Evolutionary conservation across 1,284 basidiomycete genomes (phyloP), one percentile per base, ranked within the genome.

Genomic region (Neonothopanus nambi): DNA sequence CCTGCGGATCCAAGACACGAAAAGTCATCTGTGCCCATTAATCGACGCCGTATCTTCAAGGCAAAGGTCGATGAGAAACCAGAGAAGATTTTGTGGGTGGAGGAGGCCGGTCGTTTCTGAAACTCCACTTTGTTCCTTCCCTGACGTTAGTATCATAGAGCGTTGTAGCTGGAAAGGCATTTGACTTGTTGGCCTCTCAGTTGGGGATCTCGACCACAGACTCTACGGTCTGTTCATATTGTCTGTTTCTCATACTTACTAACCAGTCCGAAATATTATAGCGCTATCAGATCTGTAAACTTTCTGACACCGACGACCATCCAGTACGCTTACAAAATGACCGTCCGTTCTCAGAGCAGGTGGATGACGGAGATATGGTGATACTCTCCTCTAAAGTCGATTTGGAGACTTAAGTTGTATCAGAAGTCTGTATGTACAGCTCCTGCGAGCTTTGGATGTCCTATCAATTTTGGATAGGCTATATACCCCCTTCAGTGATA

Each of bases 21-120:
- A 48, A 51, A 64, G 2, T 67, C 72, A 15, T 66, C 70, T 18
- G 68, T 82, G 3, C 70, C 80, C 23, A 58, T 80, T 21, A 75
- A 79, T 36, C 73, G 87, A 53, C 79, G 87, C 23, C 57, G 88
- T 40, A 78, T 88, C 63, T 62, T 89, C 35, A 79, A 70, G 45
- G 73, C 82, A 15, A 61, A 65, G 28, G 61, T 61, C 38, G 70
- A 65, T 6, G 65, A 55, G 52, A 62, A 63, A 45, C 59, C 59
- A n/a, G 74, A 76, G 57, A 76, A 73, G 55, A 59, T 75, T 9
- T 76, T 86, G 48, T 91, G 89, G 89, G 80, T 87, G 56, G 73
- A 76, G 50, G 89, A 87, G 80, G 88, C 86, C 50, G 40, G 65
- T 47, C 43, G 24, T 28, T 21, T 28, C 13, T 48, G 26, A 28